Base-by-base conservation (phyloP, 192 early-diverging fungal species). In the Chytriomyces sp. region DNA sequence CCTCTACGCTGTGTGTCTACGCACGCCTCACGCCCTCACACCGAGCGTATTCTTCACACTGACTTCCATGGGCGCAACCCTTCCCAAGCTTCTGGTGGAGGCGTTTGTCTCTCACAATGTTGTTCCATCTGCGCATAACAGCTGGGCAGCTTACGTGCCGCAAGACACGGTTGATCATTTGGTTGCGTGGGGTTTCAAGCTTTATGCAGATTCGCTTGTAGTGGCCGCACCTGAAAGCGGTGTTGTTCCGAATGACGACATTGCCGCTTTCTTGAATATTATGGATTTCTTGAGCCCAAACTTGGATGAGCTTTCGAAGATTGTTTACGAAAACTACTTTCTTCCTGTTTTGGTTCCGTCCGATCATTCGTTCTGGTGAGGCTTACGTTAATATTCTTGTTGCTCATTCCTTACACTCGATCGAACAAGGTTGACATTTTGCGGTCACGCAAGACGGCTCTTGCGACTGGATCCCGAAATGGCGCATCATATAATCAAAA, bases 111-210 rank as follows among this genome's bases (percentile, higher is more conserved):
- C 23, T 3, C 35, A 46, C 26, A 68, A 70, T 57, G 53, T 57
- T 57, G 53, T 57, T 57, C 16, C 16, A 57, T 20, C 53, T 57
- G 53, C 53, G 16, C 13, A 20, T 20, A 13, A 20, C 53, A n/a
- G 16, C 53, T 57, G 53, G 53, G 69, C 59, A 4, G 20, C 75
- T 5, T 9, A 35, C 16, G 20, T 76, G 9, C 76, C 66, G 6
- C 66, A 70, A 59, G 76, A 68, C 16, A 67, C 76, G 1, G 9
- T 77, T 20, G 76, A 77, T 47, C 66, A 69, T 45, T 16, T 77
- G 50, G 67, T 77, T 62, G 76, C 76, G 35, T 50, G 50, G 7
- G 76, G 66, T 20, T 77, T 68, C 76, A 77, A 77, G 59, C 53
- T 77, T 16, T 77, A 69, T 57, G 65, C 43, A 16, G 76, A 77